Base-by-base conservation (phyloP, 352 stramenopile genomes). In the Phytophthora foliorum region DNA sequence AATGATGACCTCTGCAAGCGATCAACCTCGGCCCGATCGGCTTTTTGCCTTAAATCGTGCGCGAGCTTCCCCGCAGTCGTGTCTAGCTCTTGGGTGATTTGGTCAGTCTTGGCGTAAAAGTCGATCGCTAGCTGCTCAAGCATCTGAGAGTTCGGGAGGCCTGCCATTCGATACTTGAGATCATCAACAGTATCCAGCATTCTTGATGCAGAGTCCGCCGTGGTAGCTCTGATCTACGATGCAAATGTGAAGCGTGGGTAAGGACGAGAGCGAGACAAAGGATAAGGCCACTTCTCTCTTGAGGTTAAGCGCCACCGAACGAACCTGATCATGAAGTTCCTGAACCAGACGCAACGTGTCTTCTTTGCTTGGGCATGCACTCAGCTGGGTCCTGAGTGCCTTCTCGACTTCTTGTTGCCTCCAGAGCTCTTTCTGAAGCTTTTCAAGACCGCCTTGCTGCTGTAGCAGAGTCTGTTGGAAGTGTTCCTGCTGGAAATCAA, bases 101-200 rank as follows among this genome's bases (percentile, higher is more conserved):
- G 42, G 14, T 76, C 63, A 3, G 68, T 69, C 27, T 68, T 89
- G 27, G 57, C 71, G 32, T 90, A 74, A 7, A 92, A 57, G 6
- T 77, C 67, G 8, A 45, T 63, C 0, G 77, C 51, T 36, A 92
- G 62, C 6, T 74, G 69, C 8, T 88, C 71, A 13, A 92, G 65
- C 41, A 86, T 77, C 7, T 90, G 76, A 29, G 72, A 24, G 19
- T 69, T 86, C 16, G 84, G 81, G 2, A 92, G 61, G 6, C 75
- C 77, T 3, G 69, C 44, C 80, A 92, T 80, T 39, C 70, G 77
- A 38, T 62, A 53, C 0, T 77, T 74, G 44, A 92, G 59, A 34
- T 89, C 81, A 29, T 86, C 80, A 2, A 92, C 67, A 0, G 78
- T 89, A 25, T 80, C 76, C 25, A 89, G 58, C 67, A 89, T 78